Evolutionary conservation across 2,329 filamentous ascomycete genomes (phyloP).

Genomic region (Bipolaris cookei): DNA sequence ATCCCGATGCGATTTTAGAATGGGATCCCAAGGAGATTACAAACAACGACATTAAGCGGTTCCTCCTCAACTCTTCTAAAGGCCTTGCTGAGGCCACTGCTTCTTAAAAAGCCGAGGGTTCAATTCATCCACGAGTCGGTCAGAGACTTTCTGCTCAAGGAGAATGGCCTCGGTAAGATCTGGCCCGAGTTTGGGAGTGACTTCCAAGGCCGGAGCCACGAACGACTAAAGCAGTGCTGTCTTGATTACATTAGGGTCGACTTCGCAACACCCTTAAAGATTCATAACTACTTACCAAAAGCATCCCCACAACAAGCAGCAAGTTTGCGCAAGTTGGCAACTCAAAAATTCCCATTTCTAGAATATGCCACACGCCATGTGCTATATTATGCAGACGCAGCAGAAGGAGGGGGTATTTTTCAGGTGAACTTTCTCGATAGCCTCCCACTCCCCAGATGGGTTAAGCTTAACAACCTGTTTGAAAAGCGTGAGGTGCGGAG

Average conservation of each 20-base stretch:
- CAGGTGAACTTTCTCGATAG: slow-evolving; percentile 22
- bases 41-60: slow-evolving; percentile 17
- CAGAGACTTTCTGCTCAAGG: slow-evolving; percentile 51
- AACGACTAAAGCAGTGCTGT: slow-evolving; percentile 53
- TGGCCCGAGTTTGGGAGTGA: slow-evolving; percentile 44
- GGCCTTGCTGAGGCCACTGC: slow-evolving; percentile 27
- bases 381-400: slow-evolving; percentile 52
- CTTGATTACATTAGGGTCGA: slow-evolving; percentile 47
- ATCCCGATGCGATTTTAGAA: slow-evolving; percentile 9
- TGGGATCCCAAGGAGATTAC: slow-evolving; percentile 25
- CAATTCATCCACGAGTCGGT: slow-evolving; percentile 44
- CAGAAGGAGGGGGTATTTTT: slow-evolving; percentile 33
- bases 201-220: slow-evolving; percentile 49
- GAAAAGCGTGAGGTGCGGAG: slow-evolving; percentile 32
- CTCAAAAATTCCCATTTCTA: slow-evolving; percentile 53
- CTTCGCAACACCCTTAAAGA: slow-evolving; percentile 8
- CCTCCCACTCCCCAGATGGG: slow-evolving; percentile 44
- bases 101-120: slow-evolving; percentile 24
- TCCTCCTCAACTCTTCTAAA: slow-evolving; percentile 33
- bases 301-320: slow-evolving; percentile 11
- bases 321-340: slow-evolving; percentile 17
- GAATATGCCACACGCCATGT: slow-evolving; percentile 52
- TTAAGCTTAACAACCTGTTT: slow-evolving; percentile 43
- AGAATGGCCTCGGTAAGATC: slow-evolving; percentile 40
- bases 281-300: slow-evolving; percentile 9